Conservation (phyloP, 768 basidiomycete species). For the Leccinum fibrillosum region DNA sequence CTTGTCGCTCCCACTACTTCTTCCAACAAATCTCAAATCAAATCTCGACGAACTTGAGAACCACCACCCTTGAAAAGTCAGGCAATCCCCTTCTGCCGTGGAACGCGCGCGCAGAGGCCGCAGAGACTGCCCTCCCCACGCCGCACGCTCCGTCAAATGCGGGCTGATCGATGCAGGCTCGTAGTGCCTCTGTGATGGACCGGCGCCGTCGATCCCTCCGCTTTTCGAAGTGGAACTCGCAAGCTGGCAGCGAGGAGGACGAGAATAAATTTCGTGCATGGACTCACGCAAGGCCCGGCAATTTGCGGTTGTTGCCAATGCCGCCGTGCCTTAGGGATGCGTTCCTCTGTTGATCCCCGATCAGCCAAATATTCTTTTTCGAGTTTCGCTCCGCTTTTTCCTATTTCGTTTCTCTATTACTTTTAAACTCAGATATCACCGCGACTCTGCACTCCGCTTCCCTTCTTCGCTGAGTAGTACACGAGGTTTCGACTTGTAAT, state of each 20-base stretch:
- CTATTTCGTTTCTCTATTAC: conserved; percentile 6
- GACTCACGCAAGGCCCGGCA: conserved; percentile 20
- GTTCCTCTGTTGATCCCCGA: conserved; percentile 59
- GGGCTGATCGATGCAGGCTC: neutral
- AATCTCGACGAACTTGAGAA: conserved; percentile 30
- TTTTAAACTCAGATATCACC: conserved; percentile 27
- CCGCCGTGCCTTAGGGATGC: conserved; percentile 31
- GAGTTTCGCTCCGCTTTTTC: conserved; percentile 31
- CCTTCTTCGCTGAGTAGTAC: conserved; percentile 19
- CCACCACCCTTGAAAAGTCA: conserved; percentile 8
- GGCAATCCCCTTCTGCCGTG: conserved; percentile 20
- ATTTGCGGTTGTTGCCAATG: conserved; percentile 25
- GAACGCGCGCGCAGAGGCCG: neutral
- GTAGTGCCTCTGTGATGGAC: neutral
- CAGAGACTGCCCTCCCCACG: neutral
- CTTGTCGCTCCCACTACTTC: conserved; percentile 23
- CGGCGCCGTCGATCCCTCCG: neutral
- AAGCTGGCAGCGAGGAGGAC: neutral
- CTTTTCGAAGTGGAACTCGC: neutral
- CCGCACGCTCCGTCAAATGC: conserved; percentile 1
- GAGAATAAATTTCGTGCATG: neutral
- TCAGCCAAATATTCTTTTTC: conserved; percentile 42
- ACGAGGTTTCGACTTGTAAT: neutral
- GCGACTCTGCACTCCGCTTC: conserved; percentile 19
- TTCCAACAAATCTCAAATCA: conserved; percentile 29